These are phyloP conservation scores for Chlorella sp. DNA, from an alignment of 139 green algal genomes.

Conservation along the genomic window DNA sequence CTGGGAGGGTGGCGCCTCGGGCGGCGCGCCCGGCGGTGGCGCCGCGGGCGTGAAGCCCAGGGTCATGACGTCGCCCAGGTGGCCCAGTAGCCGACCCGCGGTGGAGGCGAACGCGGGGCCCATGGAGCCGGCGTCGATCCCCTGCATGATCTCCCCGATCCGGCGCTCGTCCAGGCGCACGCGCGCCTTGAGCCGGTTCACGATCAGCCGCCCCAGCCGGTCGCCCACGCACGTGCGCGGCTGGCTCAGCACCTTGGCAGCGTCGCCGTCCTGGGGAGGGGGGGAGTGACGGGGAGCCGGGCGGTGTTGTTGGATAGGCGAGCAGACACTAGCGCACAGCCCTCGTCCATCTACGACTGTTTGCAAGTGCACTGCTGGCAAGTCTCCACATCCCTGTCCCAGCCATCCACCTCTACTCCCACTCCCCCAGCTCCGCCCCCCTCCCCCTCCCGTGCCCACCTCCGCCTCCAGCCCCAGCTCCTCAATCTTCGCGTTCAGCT, in stretches of 20 bases:
- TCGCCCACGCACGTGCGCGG: constrained; percentile 40
- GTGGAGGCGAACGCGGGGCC: constrained; percentile 40
- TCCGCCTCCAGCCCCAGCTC: constrained; percentile 24
- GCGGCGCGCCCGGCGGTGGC: too few relatives aligned
- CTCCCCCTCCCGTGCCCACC: neutral
- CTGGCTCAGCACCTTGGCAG: constrained; percentile 28
- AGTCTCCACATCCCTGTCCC: neutral
- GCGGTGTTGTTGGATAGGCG: too few relatives aligned
- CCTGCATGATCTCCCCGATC: constrained; percentile 60
- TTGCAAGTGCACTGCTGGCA: neutral
- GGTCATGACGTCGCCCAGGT: constrained; percentile 69
- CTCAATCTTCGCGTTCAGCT: constrained; percentile 27
- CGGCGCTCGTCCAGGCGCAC: constrained; percentile 67
- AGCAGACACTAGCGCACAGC: too few relatives aligned
- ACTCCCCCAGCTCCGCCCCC: neutral
- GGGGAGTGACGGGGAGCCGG: neutral
- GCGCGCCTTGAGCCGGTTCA: constrained; percentile 51
- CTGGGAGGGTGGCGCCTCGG: constrained; percentile 10
- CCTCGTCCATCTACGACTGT: too few relatives aligned
- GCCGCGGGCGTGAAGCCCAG: constrained; percentile 44
- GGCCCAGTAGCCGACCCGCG: constrained; percentile 48
- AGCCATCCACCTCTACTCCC: neutral
- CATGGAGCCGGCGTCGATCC: constrained; percentile 38
- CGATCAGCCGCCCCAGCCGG: constrained; percentile 45
- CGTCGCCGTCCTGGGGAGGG: constrained; percentile 22